Base-by-base conservation (phyloP, 2,329 filamentous ascomycete genomes). In the Aspergillus flavus region DNA sequence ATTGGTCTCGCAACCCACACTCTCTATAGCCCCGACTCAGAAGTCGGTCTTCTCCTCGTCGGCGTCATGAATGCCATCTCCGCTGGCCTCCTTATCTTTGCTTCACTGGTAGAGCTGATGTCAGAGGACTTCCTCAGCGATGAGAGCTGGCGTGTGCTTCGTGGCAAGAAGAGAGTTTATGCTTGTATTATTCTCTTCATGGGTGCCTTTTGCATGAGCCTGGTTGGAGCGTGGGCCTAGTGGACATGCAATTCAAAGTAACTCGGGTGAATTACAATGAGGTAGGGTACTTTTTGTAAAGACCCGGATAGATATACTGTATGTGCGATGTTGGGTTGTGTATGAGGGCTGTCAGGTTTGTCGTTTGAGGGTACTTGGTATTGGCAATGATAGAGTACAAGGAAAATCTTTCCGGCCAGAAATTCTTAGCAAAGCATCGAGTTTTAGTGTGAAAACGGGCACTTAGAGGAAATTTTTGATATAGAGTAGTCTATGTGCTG, bases 61-160 rank as follows among this genome's bases (percentile, higher is more conserved):
- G 91, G 91, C 16, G 85, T 91, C 69, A 94, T 94, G 90, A 94
- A 94, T 69, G 91, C 90, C 56, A 89, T 94, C 43, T 92, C 89
- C 0, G 87, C 89, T n/a, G 91, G 91, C 0, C 80, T 94, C 45
- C 77, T 94, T 41, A 82, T 94, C 7, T 94, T 92, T 71, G 91
- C 91, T 0, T 91, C 90, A 0, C 79, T 94, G 26, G 91, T 94
- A 0, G 91, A 94, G 77, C 80, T 94, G 19, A 83, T 94, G 62
- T 89, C 90, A 0, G 91, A 94, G 75, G 91, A 94, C 72, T 94
- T 94, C 66, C 74, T 93, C 64, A 88, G 86, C 14, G 90, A 92
- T 68, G 89, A 91, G 81, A 92, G 89, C 76, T 92, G 91, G 82
- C 84, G 83, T 69, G 81, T 86, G 23, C 79, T 93, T 43, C 85